Base-by-base conservation (phyloP, 768 basidiomycete species). In the Mycena floridula region DNA sequence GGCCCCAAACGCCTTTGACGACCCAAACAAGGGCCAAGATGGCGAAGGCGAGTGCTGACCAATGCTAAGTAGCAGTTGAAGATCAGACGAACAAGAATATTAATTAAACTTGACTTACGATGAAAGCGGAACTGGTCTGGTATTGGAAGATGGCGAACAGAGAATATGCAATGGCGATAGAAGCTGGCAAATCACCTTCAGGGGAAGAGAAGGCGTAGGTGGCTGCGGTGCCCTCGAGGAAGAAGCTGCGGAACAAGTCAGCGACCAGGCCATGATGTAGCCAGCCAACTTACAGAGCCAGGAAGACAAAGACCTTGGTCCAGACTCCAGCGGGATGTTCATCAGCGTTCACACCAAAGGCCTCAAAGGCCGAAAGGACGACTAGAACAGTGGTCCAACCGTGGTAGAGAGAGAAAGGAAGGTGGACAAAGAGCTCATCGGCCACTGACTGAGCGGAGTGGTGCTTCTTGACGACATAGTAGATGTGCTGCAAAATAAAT, bases 241-340 rank as follows among this genome's bases (percentile, higher is more conserved):
- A 94, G 72, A 95, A 82, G 48, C 85, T 87, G 47, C 25, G 30
- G 30, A 40, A 24, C 48, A 30, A n/a, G n/a, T n/a, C n/a, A n/a
- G n/a, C n/a, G n/a, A n/a, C n/a, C n/a, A n/a, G n/a, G n/a, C n/a
- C n/a, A n/a, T n/a, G n/a, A n/a, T n/a, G n/a, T n/a, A n/a, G 13
- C 28, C 26, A 53, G 27, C 49, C 23, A 5, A 68, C 85, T 56
- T 65, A 89, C 81, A 95, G 69, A 35, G 77, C 88, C 23, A 97
- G 81, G 81, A 96, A 93, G 47, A 93, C 95, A 54, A 94, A 91
- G 58, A 95, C 82, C 59, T 94, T 93, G 59, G 91, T 94, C 84
- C 89, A 92, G 46, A 92, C 67, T 30, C 92, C 90, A 3, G 89
- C 82, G 25, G 59, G 65, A 45, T 85, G 68, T 47, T 59, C 62